Evolutionary conservation across 2,329 filamentous ascomycete species (phyloP), one percentile per base, ranked within the genome.

Genomic region (Cladorrhinum sp.): DNA sequence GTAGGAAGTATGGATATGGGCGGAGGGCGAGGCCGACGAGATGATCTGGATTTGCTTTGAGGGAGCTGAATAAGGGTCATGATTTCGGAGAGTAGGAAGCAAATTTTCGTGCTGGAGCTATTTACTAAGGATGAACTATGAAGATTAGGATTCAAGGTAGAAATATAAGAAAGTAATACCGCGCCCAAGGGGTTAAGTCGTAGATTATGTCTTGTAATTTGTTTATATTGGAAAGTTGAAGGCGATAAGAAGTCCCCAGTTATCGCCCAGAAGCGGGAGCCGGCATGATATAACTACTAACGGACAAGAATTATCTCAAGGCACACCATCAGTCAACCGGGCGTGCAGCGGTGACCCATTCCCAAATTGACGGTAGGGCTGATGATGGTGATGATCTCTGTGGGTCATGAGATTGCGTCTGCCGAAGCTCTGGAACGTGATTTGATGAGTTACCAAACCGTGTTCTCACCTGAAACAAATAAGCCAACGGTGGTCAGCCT

Each of bases 401-500:
- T 41, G 36, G 36, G 16, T 16, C 51, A 36, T 23, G 50, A 53
- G 25, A 29, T 16, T 27, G n/a, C 36, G 24, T 41, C 16, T 27
- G 7, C 25, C 3, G n/a, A 49, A 32, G 38, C 16, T 23, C 38
- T 38, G 53, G 41, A 56, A 56, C 9, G 22, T 18, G 49, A 56
- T 48, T 24, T 56, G 38, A 23, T 22, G 36, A 55, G 23, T 16
- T 16, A 51, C 20, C 23, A 32, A 32, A 24, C 24, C 16, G 10
- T 48, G 6, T 49, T 49, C 53, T 49, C 53, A 56, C 53, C 53
- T 56, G 53, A 56, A 56, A 56, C 53, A 56, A 41, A 56, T 49
- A 29, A 3, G 24, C n/a, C 32, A 20, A 56, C 53, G 38, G 53
- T 48, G 32, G 41, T 7, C 16, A 45, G 18, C 41, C 41, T 45